Evolutionary conservation across 108 stramenopile species (phyloP), one percentile per base, ranked within the genome.

Genomic region (Cyclotella sp.): DNA sequence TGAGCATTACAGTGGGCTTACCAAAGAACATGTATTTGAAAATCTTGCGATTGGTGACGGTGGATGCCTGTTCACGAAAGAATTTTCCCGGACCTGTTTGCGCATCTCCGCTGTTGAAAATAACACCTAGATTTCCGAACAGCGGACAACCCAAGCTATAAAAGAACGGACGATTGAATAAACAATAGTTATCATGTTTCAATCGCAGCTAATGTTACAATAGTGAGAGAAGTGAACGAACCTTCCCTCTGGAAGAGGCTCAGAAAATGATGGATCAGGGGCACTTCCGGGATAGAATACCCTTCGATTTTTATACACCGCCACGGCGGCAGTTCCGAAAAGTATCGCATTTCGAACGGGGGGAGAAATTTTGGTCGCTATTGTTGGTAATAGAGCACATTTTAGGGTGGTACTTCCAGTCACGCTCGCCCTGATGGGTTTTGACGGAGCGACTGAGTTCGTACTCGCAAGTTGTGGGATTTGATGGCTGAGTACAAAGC

Each of bases 21-120:
- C 84, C 77, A 29, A 77, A 63, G 0, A 59, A 47, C 21, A 68
- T 64, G 43, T 75, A 75, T 27, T 68, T 77, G 53, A 72, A 77
- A 11, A 82, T 68, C 0, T 42, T 43, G 3, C 47, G 70, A 43
- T 75, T 67, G 49, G 62, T 13, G 0, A 49, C 49, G 12, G 22
- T 47, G 14, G 54, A 18, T 19, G 76, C 47, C 60, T 61, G 76
- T 3, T 27, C 12, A 9, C 76, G 70, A 40, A 60, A 82, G 43
- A 82, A 82, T 41, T 72, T 60, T 1, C 81, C 81, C 29, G 81
- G 30, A 1, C 81, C 81, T 6, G 76, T 65, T n/a, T 65, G 51
- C 18, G 40, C 15, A 43, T 42, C 28, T 1, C 78, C 72, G 9
- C 49, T 70, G n/a, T 61, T 42, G 42, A 55, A n/a, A 18, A 72